phyloP scores from a whole-genome alignment of 495 filamentous ascomycete genomes.

The Stereocaulon alpinum region DNA sequence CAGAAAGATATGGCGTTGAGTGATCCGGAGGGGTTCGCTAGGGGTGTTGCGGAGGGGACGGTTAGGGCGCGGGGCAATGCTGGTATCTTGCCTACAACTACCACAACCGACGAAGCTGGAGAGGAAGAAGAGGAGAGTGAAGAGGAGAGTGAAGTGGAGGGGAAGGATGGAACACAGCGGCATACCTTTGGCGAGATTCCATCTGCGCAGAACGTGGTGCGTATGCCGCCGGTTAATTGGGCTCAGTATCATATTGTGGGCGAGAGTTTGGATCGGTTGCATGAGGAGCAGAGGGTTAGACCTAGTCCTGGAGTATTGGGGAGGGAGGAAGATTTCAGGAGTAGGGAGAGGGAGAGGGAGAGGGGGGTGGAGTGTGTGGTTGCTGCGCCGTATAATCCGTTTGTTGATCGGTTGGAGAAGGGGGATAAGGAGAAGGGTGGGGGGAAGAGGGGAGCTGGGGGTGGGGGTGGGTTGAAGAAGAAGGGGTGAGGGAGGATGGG shows the following conservation, averaged over 20 bases:
- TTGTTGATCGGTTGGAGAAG: slow-evolving; percentile 47
- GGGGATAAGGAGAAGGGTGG: slow-evolving; percentile 14
- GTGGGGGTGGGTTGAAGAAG: slow-evolving; percentile 23
- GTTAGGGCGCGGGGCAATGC: slow-evolving; percentile 33
- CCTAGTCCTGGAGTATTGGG: slow-evolving; percentile 50
- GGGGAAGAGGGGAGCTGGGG: slow-evolving; percentile 19
- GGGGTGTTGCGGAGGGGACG: slow-evolving; percentile 48
- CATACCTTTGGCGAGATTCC: slow-evolving; percentile 49
- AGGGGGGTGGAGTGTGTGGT: slow-evolving; percentile 46
- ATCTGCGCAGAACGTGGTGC: slow-evolving; percentile 68
- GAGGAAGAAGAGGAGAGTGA: slow-evolving; percentile 20
- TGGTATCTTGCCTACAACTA: slow-evolving; percentile 14
- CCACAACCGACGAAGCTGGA: slow-evolving; percentile 24
- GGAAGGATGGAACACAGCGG: slow-evolving; percentile 19
- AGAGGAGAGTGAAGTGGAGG: slow-evolving; percentile 17
- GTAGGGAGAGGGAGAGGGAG: slow-evolving; percentile 22
- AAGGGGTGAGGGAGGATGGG: not conserved
- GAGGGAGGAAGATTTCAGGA: slow-evolving; percentile 26
- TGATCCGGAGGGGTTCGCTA: slow-evolving; percentile 58
- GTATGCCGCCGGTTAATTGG: slow-evolving; percentile 84
- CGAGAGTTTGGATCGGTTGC: slow-evolving; percentile 68
- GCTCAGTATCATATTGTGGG: slow-evolving; percentile 77
- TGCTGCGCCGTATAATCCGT: slow-evolving; percentile 65
- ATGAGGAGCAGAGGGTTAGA: slow-evolving; percentile 60
- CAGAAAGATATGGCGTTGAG: slow-evolving; percentile 54